Evolutionary conservation across 2,329 filamentous ascomycete genomes (phyloP), one percentile per base, ranked within the genome.

Genomic region (Xylariaceae sp.): DNA sequence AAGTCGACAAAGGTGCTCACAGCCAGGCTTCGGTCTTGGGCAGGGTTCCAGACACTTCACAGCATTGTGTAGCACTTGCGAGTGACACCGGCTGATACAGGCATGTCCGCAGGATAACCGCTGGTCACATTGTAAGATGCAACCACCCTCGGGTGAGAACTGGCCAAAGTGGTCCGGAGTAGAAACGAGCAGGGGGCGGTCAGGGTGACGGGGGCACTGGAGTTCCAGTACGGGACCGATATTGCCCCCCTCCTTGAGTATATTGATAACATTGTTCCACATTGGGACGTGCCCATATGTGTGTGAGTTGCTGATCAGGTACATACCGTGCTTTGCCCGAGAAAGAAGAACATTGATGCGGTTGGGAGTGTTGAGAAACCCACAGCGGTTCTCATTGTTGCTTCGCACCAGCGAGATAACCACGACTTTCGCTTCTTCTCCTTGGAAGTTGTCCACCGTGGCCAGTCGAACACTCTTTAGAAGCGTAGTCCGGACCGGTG

Each of bases 401-500:
- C 82, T 85, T 24, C 84, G 73, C 0, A 87, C 82, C 0, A 89
- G 65, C 0, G 80, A 85, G 0, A 88, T 65, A 4, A 89, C 65
- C 1, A 88, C 67, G 5, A 89, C 64, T 38, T 84, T 81, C 2
- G 77, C 79, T 51, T 89, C 83, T 52, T 89, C 83, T 1, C 84
- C 85, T 51, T 89, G 82, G 40, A 86, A 88, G 47, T 41, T 88
- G 55, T 86, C 81, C 0, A 87, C 73, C 0, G 81, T 87, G 0
- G 81, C 79, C 0, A 82, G 58, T 4, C 75, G 63, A 3, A 83
- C 56, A 2, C 63, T 65, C 16, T 73, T 62, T 0, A 70, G 52
- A 0, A 80, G 61, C 0, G 61, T 67, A 4, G 61, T 65, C 52
- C 69, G 73, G 31, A 44, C 32, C 15, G 34, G 23, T 6, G 30